These are phyloP conservation scores for Lodderomyces parapsilosis DNA, from an alignment of 1,139 yeast genomes.

Conservation along the genomic window DNA sequence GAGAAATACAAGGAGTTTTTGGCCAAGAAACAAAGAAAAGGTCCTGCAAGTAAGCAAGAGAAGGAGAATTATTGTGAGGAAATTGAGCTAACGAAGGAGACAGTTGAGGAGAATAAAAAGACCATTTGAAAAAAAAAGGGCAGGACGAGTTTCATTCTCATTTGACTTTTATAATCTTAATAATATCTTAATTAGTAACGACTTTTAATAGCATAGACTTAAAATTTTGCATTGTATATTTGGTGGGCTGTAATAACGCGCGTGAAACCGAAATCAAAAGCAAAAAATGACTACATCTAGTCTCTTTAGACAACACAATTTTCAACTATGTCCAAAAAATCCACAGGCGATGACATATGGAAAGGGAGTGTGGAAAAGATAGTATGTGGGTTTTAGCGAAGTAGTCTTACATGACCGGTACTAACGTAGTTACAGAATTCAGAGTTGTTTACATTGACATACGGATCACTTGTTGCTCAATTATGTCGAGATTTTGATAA, in stretches of 20 bases:
- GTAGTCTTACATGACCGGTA: too few species aligned
- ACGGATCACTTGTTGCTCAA: constrained; percentile 94
- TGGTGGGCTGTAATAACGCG: neutral
- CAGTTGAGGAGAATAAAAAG: constrained; percentile 10
- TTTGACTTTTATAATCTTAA: neutral
- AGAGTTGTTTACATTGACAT: constrained; percentile 87
- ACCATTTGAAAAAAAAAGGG: constrained; percentile 8
- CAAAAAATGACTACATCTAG: neutral
- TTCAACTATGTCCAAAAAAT: constrained; percentile 13
- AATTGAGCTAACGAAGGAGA: constrained; percentile 1
- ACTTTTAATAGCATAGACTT: neutral
- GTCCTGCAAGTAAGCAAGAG: constrained; percentile 13
- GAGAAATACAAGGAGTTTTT: constrained; percentile 62
- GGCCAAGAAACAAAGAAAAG: constrained; percentile 32
- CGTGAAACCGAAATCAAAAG: neutral
- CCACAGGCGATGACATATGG: constrained; percentile 85
- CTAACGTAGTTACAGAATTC: constrained; percentile 53
- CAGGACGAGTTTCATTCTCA: neutral
- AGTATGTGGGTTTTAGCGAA: constrained; percentile 38
- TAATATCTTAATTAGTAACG: constrained; percentile 1
- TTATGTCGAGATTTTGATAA: constrained; percentile 78
- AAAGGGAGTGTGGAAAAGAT: constrained; percentile 85
- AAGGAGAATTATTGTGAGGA: constrained; percentile 9
- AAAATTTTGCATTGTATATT: neutral
- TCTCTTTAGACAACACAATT: neutral